A percentile compares a stretch with the other conserved stretches of the same genome.
These are phyloP conservation scores for Ganoderma multipileum DNA, from an alignment of 1,284 basidiomycete genomes.

Conservation along the genomic window DNA sequence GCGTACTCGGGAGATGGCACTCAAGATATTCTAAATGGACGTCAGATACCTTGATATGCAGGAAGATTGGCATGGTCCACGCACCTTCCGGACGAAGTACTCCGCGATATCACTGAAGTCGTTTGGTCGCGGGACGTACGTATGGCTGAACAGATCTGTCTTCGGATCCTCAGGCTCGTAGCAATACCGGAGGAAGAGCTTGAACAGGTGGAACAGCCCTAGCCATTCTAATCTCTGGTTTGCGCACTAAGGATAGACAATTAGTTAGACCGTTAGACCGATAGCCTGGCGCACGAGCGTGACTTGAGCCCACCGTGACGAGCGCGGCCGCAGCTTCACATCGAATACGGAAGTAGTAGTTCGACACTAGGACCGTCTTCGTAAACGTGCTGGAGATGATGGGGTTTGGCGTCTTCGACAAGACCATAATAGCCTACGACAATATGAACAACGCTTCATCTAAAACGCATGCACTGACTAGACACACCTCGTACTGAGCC, in stretches of 20 bases:
- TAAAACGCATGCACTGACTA: neutral
- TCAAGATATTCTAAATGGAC: slow-evolving; percentile 67
- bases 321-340: slow-evolving; percentile 93
- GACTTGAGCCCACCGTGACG: slow-evolving; percentile 69
- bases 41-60: slow-evolving; percentile 13
- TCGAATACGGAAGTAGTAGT: slow-evolving; percentile 97
- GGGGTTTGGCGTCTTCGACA: slow-evolving; percentile 83
- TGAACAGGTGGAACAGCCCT: slow-evolving; percentile 95
- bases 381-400: slow-evolving; percentile 94
- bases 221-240: slow-evolving; percentile 82
- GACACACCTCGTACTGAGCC: slow-evolving; percentile 90
- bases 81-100: slow-evolving; percentile 93
- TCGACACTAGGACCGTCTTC: slow-evolving; percentile 92
- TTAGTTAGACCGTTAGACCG: slow-evolving; percentile 9
- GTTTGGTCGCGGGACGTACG: slow-evolving; percentile 91
- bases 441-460: neutral
- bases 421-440: slow-evolving; percentile 81
- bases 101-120: slow-evolving; percentile 92
- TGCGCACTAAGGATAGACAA: slow-evolving; percentile 68
- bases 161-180: slow-evolving; percentile 83
- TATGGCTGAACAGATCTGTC: slow-evolving; percentile 83
- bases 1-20: slow-evolving; percentile 85
- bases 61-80: slow-evolving; percentile 20
- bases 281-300: neutral
- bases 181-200: slow-evolving; percentile 94